Evolutionary conservation across 345 rosid species (phyloP).

Genomic region (Eucalyptus shirleyi): DNA sequence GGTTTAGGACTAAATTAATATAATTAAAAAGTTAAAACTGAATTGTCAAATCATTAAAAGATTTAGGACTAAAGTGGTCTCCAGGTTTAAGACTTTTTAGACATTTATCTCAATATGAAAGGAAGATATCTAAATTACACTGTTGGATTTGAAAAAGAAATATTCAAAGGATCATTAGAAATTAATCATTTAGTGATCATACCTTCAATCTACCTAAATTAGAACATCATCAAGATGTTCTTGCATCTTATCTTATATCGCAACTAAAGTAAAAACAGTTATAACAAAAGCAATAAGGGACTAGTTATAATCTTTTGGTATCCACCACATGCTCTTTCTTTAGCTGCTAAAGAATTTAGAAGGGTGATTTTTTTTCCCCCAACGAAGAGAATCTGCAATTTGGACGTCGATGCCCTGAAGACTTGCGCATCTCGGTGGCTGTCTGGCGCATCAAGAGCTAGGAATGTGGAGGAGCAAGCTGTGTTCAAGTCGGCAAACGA

Average conservation of each 20-base stretch:
- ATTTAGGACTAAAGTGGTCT: too few relatives aligned
- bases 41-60: accelerated
- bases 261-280: background rate
- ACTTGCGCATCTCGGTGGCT: slow-evolving; percentile 88
- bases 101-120: too few relatives aligned
- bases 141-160: background rate
- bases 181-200: background rate
- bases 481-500: slow-evolving; percentile 43
- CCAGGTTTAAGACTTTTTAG: accelerated
- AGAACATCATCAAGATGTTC: background rate
- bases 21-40: accelerated
- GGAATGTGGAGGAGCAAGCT: background rate
- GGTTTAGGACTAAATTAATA: too few relatives aligned
- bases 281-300: background rate
- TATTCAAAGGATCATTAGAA: background rate
- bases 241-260: background rate
- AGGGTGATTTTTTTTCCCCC: too few relatives aligned
- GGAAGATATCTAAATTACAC: background rate
- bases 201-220: background rate
- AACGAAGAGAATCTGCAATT: slow-evolving; percentile 3
- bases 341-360: too few relatives aligned
- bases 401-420: slow-evolving; percentile 21
- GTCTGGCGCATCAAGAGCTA: slow-evolving; percentile 29
- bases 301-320: too few relatives aligned
- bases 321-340: too few relatives aligned